Base-by-base conservation (phyloP, 805 yeast genomes). In the Metschnikowia corniflorae region DNA sequence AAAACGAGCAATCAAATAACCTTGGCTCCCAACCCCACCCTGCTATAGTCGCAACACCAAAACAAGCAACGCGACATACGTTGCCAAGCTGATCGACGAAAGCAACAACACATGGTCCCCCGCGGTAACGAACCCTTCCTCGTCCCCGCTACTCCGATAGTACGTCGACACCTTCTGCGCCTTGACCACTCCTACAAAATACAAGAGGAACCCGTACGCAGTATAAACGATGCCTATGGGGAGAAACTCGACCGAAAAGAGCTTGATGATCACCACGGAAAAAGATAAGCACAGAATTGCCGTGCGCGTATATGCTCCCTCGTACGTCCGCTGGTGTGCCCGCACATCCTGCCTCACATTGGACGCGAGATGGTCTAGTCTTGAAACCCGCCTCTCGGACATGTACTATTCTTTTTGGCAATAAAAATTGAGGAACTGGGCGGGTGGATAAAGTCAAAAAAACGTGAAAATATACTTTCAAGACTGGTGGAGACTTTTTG, bases 241-340 rank as follows among this genome's bases (percentile, higher is more conserved):
- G 34, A 81, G 59, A 53, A 82, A 83, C 47, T 80, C 85, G 26
- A 55, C 62, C 5, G 78, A 66, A 55, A 84, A 84, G 25, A 84
- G 57, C 55, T 82, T 80, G 47, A 84, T 68, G 13, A 84, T 71
- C 37, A 83, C 60, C 21, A 83, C 61, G 3, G 85, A 70, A 50
- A 86, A 80, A 8, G 87, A 73, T 19, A 86, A 57, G 35, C 80
- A 72, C 15, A 85, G 81, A 20, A 86, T 61, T 15, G 89, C 82
- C 0, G 89, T 77, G 35, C 95, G 60, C 17, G 82, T 68, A 52
- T 86, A 85, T 1, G 94, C 89, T 0, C 94, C 95, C 53, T 85
- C 93, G 51, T 83, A 85, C 0, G 94, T 85, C 39, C 95, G 59
- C 58, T 85, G 93, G 49, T 82, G 82, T 0, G 91, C 93, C 48